Conservation (phyloP, 805 yeast species). For the Metschnikowia vanudenii region DNA sequence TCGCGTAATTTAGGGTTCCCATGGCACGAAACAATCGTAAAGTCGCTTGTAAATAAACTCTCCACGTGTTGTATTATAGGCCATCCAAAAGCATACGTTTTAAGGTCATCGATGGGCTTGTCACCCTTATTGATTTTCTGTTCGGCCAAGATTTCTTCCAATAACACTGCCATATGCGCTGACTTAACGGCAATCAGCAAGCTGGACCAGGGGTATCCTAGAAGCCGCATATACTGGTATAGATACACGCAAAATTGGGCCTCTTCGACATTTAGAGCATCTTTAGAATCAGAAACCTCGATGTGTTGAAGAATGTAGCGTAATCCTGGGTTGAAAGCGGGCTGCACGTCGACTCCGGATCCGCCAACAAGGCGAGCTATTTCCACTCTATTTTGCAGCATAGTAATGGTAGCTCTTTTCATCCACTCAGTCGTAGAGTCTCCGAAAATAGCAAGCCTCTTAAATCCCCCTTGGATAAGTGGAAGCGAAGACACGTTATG, state of each 20-base stretch:
- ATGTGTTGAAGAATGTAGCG: slow-evolving; percentile 12
- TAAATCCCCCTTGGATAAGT: not conserved
- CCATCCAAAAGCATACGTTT: slow-evolving; percentile 6
- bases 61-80: slow-evolving; percentile 12
- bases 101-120: slow-evolving; percentile 3
- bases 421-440: not conserved
- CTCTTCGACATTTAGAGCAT: slow-evolving; percentile 23
- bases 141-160: slow-evolving; percentile 40
- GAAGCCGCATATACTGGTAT: slow-evolving; percentile 45
- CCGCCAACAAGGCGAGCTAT: not conserved
- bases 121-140: slow-evolving; percentile 21
- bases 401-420: not conserved
- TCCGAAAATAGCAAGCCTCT: not conserved
- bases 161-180: slow-evolving; percentile 39
- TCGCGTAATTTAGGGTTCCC: slow-evolving; percentile 7
- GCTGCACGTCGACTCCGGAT: not conserved
- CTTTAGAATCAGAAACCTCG: slow-evolving; percentile 4
- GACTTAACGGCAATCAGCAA: slow-evolving; percentile 44
- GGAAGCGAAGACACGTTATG: slow-evolving; percentile 3
- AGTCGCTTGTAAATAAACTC: slow-evolving; percentile 6
- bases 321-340: slow-evolving; percentile 10
- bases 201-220: slow-evolving; percentile 39
- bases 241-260: slow-evolving; percentile 48
- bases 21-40: slow-evolving; percentile 12
- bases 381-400: not conserved